These are phyloP conservation scores for Ligustrum vulgare DNA, from an alignment of 257 asterid species.

Conservation along the genomic window DNA sequence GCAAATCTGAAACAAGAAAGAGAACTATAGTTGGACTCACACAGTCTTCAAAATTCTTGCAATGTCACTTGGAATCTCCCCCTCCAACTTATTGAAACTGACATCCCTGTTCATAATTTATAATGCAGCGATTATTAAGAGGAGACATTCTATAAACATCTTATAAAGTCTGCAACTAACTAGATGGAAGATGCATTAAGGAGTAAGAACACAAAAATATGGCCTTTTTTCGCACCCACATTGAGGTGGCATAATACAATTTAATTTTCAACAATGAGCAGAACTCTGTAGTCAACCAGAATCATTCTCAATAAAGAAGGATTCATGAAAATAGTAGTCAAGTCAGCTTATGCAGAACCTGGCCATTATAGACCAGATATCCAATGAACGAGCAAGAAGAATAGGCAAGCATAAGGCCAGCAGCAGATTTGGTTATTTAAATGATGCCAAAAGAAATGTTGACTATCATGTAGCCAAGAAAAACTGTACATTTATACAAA, in stretches of 20 bases:
- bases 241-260: neutral
- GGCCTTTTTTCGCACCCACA: neutral
- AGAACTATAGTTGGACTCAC: constrained; percentile 41
- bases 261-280: neutral
- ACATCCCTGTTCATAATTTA: constrained; percentile 59
- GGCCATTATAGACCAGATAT: neutral
- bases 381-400: neutral
- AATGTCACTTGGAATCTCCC: constrained; percentile 52
- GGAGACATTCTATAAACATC: constrained; percentile 8
- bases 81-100: constrained; percentile 72
- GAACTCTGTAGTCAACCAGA: neutral
- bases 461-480: constrained; percentile 13
- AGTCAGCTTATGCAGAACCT: neutral
- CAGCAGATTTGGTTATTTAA: neutral
- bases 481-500: constrained; percentile 1
- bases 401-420: neutral
- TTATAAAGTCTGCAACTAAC: neutral
- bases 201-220: neutral
- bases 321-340: neutral
- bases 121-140: constrained; percentile 17
- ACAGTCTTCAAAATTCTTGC: constrained; percentile 60
- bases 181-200: neutral
- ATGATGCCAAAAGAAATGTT: neutral
- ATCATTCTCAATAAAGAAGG: neutral
- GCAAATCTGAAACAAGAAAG: constrained; percentile 9